Base-by-base conservation (phyloP, 164 flowering plant genomes). In the Saururus chinensis region DNA sequence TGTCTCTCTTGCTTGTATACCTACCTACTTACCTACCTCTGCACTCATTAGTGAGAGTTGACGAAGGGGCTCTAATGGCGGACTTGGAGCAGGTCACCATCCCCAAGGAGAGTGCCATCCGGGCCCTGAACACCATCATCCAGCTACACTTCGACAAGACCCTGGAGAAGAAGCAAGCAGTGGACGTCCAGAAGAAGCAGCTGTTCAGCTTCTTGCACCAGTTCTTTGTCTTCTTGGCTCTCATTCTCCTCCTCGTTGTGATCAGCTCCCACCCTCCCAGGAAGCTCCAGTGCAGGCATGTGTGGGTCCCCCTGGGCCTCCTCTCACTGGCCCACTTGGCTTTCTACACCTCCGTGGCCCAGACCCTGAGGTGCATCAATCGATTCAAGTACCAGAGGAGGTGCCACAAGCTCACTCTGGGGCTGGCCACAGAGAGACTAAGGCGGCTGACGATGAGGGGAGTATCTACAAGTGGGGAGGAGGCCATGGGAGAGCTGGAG, bases 81-180 rank as follows among this genome's bases (percentile, higher is more conserved):
- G 67, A 57, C 45, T 57, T 56, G 35, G 60, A 64, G 41, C 67
- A 64, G 24, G 51, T 26, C n/a, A 19, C 56, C 6, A 60, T 64
- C 9, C 56, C 67, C 0, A 83, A 82, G 65, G 92, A 84, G 69
- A 77, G 89, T 40, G 88, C 93, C 0, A 61, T 85, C 14, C 91
- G 89, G 71, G 87, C 96, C 9, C 69, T 92, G 0, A 89, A 86
- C 87, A 86, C 91, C 55, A 86, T 89, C 53, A 86, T 92, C 79
- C 96, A 89, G 61, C 98, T 89, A 75, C 96, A 92, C 61, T 92
- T 92, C 71, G 96, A 89, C 77, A 92, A 92, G 61, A 92, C 98
- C 82, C 89, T 92, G 0, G 95, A 92, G 72, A 89, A 92, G 72
- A 92, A 92, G 60, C 69, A 82, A 57, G 81, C 96, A 22, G 82